These are phyloP conservation scores for Sporothrix pseudoabietina DNA, from an alignment of 2,329 filamentous ascomycete species.

Conservation along the genomic window DNA sequence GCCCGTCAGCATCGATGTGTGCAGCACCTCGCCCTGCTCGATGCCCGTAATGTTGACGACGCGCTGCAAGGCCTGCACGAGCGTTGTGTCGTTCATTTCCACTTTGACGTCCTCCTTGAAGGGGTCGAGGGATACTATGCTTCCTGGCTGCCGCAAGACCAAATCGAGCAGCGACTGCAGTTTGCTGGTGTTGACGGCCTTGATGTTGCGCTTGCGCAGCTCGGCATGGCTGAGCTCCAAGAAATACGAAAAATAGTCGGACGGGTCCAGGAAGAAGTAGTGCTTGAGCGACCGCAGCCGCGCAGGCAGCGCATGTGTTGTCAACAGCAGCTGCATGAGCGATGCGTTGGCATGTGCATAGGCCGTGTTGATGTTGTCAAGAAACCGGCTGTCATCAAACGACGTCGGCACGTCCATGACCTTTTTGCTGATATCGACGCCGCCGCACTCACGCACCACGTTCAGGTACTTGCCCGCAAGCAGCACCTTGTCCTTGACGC, in stretches of 20 bases:
- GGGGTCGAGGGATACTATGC: constrained; percentile 87
- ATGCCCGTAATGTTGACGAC: constrained; percentile 97
- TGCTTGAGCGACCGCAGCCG: constrained; percentile 91
- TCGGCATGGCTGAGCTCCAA: constrained; percentile 89
- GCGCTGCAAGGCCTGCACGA: constrained; percentile 91
- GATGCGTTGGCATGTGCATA: constrained; percentile 96
- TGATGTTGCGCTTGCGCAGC: constrained; percentile 87
- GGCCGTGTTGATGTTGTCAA: constrained; percentile 93
- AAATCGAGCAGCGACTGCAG: constrained; percentile 94
- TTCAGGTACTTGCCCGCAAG: constrained; percentile 97
- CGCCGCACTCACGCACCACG: constrained; percentile 94
- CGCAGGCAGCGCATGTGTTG: constrained; percentile 86
- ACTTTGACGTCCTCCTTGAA: constrained; percentile 99
- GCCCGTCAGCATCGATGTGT: constrained; percentile 66
- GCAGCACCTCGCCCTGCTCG: constrained; percentile 82
- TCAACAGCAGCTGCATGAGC: constrained; percentile 84
- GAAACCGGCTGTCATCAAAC: constrained; percentile 87
- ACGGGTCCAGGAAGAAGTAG: constrained; percentile 98
- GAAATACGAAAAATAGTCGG: constrained; percentile 98
- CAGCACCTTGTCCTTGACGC: constrained; percentile 89
- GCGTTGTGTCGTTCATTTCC: constrained; percentile 90
- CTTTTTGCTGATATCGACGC: constrained; percentile 88
- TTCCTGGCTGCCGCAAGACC: constrained; percentile 93
- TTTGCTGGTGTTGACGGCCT: constrained; percentile 87
- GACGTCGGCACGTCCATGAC: constrained; percentile 86